Conservation (phyloP, 1,284 basidiomycete genomes). For the Microbotryum scabiosae region DNA sequence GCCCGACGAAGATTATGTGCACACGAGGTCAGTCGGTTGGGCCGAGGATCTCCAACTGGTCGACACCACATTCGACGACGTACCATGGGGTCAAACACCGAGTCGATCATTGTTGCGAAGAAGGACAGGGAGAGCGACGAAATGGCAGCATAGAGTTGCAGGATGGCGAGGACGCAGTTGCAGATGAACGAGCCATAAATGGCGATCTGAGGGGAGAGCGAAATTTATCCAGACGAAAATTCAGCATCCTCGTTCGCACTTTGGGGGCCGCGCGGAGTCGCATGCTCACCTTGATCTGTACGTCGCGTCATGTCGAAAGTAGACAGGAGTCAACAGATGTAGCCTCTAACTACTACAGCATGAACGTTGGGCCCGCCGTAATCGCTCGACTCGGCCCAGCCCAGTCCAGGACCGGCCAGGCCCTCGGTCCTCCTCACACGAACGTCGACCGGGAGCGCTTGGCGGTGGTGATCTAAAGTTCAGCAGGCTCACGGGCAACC, state of each 20-base stretch:
- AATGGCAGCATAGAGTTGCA: conserved; percentile 64
- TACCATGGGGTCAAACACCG: conserved; percentile 66
- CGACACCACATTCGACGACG: conserved; percentile 32
- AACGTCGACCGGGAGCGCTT: neutral
- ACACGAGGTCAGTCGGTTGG: neutral
- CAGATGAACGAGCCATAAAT: conserved; percentile 69
- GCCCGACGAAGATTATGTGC: neutral
- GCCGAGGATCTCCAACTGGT: neutral
- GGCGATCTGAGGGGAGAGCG: conserved; percentile 49
- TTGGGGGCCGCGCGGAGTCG: no score
- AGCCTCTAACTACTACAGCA: neutral
- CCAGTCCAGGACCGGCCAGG: neutral
- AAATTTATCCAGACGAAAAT: conserved; percentile 51
- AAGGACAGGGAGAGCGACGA: conserved; percentile 77
- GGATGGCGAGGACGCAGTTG: conserved; percentile 52
- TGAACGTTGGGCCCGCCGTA: neutral
- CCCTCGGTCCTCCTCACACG: neutral
- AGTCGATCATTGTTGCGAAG: conserved; percentile 48
- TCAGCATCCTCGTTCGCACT: conserved; percentile 25
- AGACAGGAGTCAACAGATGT: neutral
- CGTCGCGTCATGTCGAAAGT: conserved; percentile 23
- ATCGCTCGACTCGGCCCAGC: neutral
- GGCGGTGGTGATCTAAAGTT: neutral
- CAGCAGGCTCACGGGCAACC: conserved; percentile 51
- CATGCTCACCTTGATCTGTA: conserved; percentile 24